Evolutionary conservation across 176 grass and related monocot genomes (phyloP).

Genomic region (Alopecurus myosuroides): DNA sequence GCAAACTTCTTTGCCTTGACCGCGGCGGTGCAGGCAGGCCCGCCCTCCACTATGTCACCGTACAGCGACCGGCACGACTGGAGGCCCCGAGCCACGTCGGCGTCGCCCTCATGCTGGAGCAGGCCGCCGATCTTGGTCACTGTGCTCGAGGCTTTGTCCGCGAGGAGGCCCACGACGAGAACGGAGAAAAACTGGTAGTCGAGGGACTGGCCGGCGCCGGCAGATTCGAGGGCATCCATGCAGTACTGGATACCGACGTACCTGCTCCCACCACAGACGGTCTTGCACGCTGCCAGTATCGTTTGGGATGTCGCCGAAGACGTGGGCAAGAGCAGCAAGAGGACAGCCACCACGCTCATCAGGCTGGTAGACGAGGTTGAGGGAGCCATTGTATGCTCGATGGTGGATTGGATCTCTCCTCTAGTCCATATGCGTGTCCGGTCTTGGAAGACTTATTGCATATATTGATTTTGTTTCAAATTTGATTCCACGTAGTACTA

Average conservation of each 20-base stretch:
- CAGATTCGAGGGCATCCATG: not conserved
- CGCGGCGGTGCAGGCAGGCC: not conserved
- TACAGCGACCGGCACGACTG: constrained; percentile 16
- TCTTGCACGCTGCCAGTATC: constrained; percentile 10
- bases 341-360: no score
- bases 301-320: no score
- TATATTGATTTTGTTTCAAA: no score
- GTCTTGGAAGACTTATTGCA: no score
- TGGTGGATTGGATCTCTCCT: no score
- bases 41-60: not conserved
- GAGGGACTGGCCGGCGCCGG: not conserved
- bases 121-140: constrained; percentile 10
- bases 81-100: not conserved
- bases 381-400: no score
- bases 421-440: no score
- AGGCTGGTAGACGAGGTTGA: no score
- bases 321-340: no score
- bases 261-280: not conserved
- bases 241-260: constrained; percentile 14
- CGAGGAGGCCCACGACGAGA: not conserved
- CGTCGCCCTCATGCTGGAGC: not conserved
- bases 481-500: no score
- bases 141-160: not conserved
- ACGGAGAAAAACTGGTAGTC: not conserved
- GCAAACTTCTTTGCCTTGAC: not conserved